These are phyloP conservation scores for Starmerella riodocensis DNA, from an alignment of 805 yeast species.

Conservation along the genomic window DNA sequence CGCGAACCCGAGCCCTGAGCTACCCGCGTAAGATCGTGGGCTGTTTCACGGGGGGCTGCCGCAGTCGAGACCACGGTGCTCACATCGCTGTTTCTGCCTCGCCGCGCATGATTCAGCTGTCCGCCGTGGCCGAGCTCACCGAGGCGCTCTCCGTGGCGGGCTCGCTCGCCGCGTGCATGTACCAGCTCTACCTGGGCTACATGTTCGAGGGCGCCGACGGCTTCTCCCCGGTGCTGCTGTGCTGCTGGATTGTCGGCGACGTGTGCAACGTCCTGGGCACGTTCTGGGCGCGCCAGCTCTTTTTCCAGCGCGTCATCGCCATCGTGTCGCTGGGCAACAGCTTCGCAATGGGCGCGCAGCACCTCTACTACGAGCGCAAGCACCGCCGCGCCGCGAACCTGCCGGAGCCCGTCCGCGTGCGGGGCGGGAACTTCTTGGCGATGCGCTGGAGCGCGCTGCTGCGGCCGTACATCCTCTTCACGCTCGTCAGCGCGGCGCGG, in stretches of 20 bases:
- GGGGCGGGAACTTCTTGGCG: constrained; percentile 4
- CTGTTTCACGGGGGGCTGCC: too few species aligned
- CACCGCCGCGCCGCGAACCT: not conserved
- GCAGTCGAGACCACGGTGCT: too few species aligned
- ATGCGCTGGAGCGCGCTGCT: constrained; percentile 14
- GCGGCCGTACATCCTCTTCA: constrained; percentile 15
- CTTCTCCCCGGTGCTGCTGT: constrained; percentile 23
- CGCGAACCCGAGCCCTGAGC: too few species aligned
- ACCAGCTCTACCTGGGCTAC: constrained; percentile 24
- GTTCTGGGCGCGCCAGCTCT: constrained; percentile 24
- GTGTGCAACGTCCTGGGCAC: constrained; percentile 25
- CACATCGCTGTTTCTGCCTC: too few species aligned
- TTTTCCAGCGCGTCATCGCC: constrained; percentile 24
- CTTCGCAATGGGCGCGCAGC: constrained; percentile 21
- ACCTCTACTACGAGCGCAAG: constrained; percentile 20
- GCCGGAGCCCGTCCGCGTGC: constrained; percentile 6
- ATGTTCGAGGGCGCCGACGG: constrained; percentile 23
- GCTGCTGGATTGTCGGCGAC: constrained; percentile 26
- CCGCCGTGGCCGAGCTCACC: constrained; percentile 17
- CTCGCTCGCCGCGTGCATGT: constrained; percentile 24
- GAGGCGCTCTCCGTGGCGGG: constrained; percentile 22
- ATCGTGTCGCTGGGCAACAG: constrained; percentile 21
- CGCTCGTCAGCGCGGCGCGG: constrained; percentile 14
- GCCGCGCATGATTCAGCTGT: constrained; percentile 14
- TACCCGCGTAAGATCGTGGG: too few species aligned